phyloP scores from a whole-genome alignment of 2,329 filamentous ascomycete species.

The Colletotrichum liaoningense region DNA sequence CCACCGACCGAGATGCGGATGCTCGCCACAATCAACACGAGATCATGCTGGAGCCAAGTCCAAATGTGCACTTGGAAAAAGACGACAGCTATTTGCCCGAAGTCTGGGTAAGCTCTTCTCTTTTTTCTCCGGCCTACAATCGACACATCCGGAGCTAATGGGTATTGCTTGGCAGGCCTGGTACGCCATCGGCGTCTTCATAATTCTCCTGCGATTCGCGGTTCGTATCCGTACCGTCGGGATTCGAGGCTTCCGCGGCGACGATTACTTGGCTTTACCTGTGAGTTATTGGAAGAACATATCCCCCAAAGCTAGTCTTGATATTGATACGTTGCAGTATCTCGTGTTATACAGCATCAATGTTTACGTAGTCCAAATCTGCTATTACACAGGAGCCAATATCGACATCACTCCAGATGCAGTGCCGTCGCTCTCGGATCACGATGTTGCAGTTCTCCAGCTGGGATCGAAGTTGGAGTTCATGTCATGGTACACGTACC shows the following conservation, averaged over 20 bases:
- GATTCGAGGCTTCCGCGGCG: slow-evolving; percentile 35
- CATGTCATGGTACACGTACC: slow-evolving; percentile 41
- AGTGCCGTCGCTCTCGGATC: slow-evolving; percentile 33
- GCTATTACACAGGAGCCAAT: slow-evolving; percentile 40
- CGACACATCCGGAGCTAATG: neutral
- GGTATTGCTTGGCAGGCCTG: slow-evolving; percentile 15
- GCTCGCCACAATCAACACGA: neutral
- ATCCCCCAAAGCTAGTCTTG: no score
- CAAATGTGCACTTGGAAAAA: slow-evolving; percentile 28
- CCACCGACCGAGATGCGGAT: slow-evolving; percentile 16
- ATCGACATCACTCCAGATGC: slow-evolving; percentile 38
- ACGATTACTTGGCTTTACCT: slow-evolving; percentile 37
- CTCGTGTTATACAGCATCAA: slow-evolving; percentile 40
- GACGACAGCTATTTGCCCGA: slow-evolving; percentile 37
- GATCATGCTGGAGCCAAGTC: slow-evolving; percentile 28
- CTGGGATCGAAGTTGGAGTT: slow-evolving; percentile 42
- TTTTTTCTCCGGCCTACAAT: neutral
- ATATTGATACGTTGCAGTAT: slow-evolving; percentile 29
- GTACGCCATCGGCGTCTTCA: slow-evolving; percentile 35
- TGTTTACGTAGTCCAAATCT: slow-evolving; percentile 30
- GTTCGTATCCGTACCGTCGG: slow-evolving; percentile 38
- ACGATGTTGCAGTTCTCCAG: slow-evolving; percentile 37
- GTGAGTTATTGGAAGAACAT: slow-evolving; percentile 13
- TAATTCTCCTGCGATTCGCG: slow-evolving; percentile 35
- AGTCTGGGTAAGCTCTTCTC: slow-evolving; percentile 30